phyloP scores from a whole-genome alignment of 306 rosid genomes.

The Lagenaria siceraria region DNA sequence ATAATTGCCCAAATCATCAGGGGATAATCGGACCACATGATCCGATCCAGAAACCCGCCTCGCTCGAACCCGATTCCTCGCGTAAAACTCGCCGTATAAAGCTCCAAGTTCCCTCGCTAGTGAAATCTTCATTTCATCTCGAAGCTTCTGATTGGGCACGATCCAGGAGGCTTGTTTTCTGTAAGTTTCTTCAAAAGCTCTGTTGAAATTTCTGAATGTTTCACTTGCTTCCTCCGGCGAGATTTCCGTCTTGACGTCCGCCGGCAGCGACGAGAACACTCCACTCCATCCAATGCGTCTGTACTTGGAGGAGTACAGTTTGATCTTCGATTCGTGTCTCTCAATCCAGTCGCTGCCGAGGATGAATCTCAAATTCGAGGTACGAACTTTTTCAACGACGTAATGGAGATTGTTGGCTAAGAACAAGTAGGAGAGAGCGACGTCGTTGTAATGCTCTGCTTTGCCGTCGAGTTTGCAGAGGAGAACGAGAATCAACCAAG shows the following conservation, averaged over 20 bases:
- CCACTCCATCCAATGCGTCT: conserved; percentile 42
- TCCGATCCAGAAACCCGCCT: conserved; percentile 7
- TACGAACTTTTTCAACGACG: conserved; percentile 41
- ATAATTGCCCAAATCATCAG: conserved; percentile 28
- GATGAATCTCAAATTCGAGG: conserved; percentile 32
- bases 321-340: conserved; percentile 33
- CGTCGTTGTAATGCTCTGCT: conserved; percentile 37
- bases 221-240: conserved; percentile 20
- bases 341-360: conserved; percentile 41
- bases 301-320: conserved; percentile 37
- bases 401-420: conserved; percentile 61
- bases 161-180: conserved; percentile 32
- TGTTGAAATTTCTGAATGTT: conserved; percentile 20
- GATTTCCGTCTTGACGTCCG: conserved; percentile 17
- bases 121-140: conserved; percentile 28
- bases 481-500: conserved; percentile 43
- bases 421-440: conserved; percentile 47
- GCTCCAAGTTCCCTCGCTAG: conserved; percentile 15
- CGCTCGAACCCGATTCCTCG: conserved; percentile 7
- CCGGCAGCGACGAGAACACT: conserved; percentile 25
- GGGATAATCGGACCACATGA: not conserved
- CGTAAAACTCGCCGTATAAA: conserved; percentile 16
- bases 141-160: conserved; percentile 29
- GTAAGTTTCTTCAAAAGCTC: conserved; percentile 24
- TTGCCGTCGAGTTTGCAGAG: conserved; percentile 58